These are phyloP conservation scores for Vitellaria paradoxa DNA, from an alignment of 179 eudicot genomes.

Conservation along the genomic window DNA sequence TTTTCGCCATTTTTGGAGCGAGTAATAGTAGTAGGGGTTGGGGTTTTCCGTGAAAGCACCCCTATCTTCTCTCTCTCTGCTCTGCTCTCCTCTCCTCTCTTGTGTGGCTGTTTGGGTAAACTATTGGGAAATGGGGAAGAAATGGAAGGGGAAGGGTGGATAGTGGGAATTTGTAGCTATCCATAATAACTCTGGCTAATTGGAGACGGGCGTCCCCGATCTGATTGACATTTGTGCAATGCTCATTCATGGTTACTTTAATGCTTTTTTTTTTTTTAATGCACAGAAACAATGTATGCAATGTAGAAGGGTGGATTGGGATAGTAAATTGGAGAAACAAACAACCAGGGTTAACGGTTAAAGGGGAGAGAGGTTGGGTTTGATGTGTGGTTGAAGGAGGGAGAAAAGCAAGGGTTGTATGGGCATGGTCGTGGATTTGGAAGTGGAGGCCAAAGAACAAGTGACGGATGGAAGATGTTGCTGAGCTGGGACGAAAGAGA, in stretches of 20 bases:
- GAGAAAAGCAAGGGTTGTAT: neutral
- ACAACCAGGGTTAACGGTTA: neutral
- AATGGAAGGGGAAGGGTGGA: conserved; percentile 22
- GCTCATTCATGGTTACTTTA: conserved; percentile 17
- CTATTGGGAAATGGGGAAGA: conserved; percentile 24
- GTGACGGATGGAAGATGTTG: conserved; percentile 15
- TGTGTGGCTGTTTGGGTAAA: conserved; percentile 2
- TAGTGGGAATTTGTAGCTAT: neutral
- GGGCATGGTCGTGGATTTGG: neutral
- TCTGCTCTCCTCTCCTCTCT: neutral
- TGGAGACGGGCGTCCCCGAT: neutral
- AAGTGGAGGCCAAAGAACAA: neutral
- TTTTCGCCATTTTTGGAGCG: conserved; percentile 4
- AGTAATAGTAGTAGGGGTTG: neutral
- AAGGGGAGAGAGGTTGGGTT: neutral
- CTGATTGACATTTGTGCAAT: conserved; percentile 28
- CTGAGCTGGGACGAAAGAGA: neutral
- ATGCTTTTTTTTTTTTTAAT: conserved; percentile 1
- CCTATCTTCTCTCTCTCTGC: conserved; percentile 12
- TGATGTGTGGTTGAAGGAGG: neutral
- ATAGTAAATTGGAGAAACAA: neutral
- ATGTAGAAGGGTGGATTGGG: neutral
- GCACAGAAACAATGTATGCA: neutral
- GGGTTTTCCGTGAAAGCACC: conserved; percentile 9
- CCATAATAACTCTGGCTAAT: neutral